phyloP scores from a whole-genome alignment of 192 early-diverging fungal genomes.

The Gaertneriomyces sp. region DNA sequence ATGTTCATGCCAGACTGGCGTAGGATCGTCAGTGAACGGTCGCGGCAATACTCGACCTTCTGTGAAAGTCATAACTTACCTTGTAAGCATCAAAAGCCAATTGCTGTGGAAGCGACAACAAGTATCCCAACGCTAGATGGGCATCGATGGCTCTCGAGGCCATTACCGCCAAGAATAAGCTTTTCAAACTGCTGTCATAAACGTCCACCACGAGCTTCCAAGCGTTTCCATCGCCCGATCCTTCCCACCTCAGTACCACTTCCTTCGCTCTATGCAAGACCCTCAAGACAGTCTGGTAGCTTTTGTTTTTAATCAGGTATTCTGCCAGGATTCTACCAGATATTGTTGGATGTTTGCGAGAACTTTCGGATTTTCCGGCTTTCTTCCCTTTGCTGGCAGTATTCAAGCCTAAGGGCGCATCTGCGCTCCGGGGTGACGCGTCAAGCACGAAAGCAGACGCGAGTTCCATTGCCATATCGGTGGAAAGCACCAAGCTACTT shows the following conservation, averaged over 20 bases:
- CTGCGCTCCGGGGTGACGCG: constrained; percentile 6
- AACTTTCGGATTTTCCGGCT: constrained; percentile 25
- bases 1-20: constrained; percentile 33
- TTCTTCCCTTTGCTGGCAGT: constrained; percentile 17
- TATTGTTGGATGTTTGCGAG: constrained; percentile 19
- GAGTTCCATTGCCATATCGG: constrained; percentile 49
- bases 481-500: constrained; percentile 59
- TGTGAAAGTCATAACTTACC: constrained; percentile 1
- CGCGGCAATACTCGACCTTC: not conserved
- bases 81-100: constrained; percentile 39
- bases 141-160: constrained; percentile 40
- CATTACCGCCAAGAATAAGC: constrained; percentile 31
- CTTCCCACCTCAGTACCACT: constrained; percentile 17
- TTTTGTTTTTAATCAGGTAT: constrained; percentile 37
- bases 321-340: constrained; percentile 33
- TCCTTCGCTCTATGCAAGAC: constrained; percentile 37
- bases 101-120: constrained; percentile 36
- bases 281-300: constrained; percentile 31
- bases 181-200: constrained; percentile 6
- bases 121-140: constrained; percentile 39
- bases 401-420: constrained; percentile 1
- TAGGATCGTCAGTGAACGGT: not conserved
- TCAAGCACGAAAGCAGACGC: constrained; percentile 37
- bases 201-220: constrained; percentile 15
- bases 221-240: not conserved